Evolutionary conservation across 2,329 filamentous ascomycete species (phyloP).

Genomic region (Emergomyces pasteurianus): DNA sequence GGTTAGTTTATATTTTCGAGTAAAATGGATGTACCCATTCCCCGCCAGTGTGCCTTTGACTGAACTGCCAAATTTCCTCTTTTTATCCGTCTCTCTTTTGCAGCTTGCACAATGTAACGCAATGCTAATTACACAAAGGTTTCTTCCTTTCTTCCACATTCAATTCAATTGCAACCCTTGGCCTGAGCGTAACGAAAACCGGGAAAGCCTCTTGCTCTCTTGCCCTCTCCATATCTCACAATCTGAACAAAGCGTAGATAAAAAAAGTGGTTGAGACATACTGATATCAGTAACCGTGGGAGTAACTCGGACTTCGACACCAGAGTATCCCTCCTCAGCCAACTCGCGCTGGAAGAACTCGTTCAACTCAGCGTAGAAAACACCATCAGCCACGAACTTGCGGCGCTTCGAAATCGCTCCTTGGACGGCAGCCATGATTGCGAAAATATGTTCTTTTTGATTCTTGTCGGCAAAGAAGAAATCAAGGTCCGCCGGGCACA

Average conservation of each 20-base stretch:
- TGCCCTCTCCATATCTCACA: background rate
- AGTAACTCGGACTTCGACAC: conserved; percentile 99
- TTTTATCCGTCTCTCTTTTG: background rate
- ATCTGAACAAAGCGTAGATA: conserved; percentile 10
- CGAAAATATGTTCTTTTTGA: conserved; percentile 22
- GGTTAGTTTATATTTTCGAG: background rate
- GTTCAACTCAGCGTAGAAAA: conserved; percentile 99
- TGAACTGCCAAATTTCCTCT: background rate
- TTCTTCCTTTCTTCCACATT: background rate
- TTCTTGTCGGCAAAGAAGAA: conserved; percentile 15
- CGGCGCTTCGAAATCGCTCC: conserved; percentile 42
- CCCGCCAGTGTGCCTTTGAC: background rate
- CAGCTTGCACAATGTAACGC: background rate
- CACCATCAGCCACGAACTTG: conserved; percentile 91
- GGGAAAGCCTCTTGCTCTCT: background rate
- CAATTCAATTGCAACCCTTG: background rate
- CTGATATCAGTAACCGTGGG: conserved; percentile 99
- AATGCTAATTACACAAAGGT: background rate
- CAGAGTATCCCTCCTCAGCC: conserved; percentile 99
- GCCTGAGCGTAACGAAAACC: conserved; percentile 6
- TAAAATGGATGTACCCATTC: background rate
- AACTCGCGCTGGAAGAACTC: conserved; percentile 99
- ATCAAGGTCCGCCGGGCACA: conserved; percentile 11
- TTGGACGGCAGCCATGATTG: conserved; percentile 40
- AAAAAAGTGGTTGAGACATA: conserved; percentile 28